Evolutionary conservation across 2,329 filamentous ascomycete genomes (phyloP).

Genomic region (Beauveria pseudobassiana): DNA sequence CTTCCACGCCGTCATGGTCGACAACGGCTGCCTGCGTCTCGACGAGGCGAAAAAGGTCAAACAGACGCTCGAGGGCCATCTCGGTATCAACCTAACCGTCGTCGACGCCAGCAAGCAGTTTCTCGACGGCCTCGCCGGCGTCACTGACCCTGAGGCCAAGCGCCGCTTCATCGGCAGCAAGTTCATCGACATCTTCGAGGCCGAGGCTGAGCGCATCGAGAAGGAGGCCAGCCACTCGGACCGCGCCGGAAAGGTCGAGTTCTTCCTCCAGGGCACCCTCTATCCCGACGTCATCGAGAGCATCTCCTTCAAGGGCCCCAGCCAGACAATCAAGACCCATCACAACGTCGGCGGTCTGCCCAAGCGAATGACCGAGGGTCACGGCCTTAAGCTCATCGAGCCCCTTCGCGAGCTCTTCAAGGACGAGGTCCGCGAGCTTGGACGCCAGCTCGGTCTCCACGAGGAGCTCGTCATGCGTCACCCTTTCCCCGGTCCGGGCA

Average conservation of each 20-base stretch:
- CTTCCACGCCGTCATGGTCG: conserved; percentile 77
- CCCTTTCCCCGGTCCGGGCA: conserved; percentile 37
- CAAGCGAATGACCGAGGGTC: conserved; percentile 41
- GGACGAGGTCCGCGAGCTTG: conserved; percentile 52
- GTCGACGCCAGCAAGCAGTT: conserved; percentile 74
- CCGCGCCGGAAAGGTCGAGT: conserved; percentile 70
- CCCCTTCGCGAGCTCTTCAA: conserved; percentile 77
- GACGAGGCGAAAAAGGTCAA: conserved; percentile 81
- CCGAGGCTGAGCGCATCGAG: conserved; percentile 64
- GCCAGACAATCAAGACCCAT: conserved; percentile 43
- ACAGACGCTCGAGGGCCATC: conserved; percentile 65
- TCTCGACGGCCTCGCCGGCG: conserved; percentile 65
- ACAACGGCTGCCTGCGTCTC: conserved; percentile 73
- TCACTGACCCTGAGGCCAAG: conserved; percentile 77
- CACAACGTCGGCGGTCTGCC: conserved; percentile 67
- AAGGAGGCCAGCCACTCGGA: conserved; percentile 58
- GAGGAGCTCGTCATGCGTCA: conserved; percentile 24
- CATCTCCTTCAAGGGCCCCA: conserved; percentile 34
- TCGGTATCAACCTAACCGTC: conserved; percentile 86
- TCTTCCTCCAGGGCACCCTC: conserved; percentile 79
- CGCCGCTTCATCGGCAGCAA: conserved; percentile 82
- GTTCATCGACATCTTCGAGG: conserved; percentile 63
- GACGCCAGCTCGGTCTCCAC: conserved; percentile 25
- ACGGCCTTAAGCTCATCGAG: conserved; percentile 61
- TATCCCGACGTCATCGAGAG: conserved; percentile 49